Evolutionary conservation across 257 asterid genomes (phyloP).

Genomic region (Solanum dulcamara): DNA sequence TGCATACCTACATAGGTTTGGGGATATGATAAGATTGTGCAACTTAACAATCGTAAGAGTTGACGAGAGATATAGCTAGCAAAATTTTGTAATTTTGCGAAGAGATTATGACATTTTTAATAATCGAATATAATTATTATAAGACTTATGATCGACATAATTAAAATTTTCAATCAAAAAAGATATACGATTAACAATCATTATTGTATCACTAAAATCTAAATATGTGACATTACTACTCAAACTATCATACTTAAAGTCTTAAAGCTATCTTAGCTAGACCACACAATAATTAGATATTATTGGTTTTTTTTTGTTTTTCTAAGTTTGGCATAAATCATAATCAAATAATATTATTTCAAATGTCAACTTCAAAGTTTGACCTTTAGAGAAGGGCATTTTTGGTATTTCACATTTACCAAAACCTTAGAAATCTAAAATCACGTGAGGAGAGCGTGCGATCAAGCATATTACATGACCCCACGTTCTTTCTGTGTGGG

Average conservation of each 20-base stretch:
- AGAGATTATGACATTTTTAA: neutral
- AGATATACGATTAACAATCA: neutral
- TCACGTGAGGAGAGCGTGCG: conserved; percentile 1
- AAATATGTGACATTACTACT: neutral
- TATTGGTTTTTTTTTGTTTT: neutral
- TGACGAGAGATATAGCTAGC: neutral
- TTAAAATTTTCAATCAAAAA: neutral
- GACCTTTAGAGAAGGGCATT: neutral
- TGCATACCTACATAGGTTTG: neutral
- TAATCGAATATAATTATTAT: neutral
- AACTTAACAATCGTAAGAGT: neutral
- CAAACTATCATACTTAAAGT: neutral
- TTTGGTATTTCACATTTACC: neutral
- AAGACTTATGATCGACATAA: neutral
- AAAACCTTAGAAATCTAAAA: neutral
- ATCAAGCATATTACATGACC: conserved; percentile 9
- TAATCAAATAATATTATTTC: neutral
- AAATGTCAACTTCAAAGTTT: neutral
- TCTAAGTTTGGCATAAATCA: neutral
- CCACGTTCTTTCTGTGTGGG: conserved; percentile 13
- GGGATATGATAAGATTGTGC: accelerated
- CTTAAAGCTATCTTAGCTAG: neutral
- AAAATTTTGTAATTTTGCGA: accelerated
- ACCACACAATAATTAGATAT: neutral
- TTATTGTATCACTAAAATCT: accelerated